Conservation (phyloP, 2,329 filamentous ascomycete species). For the Penicillium griseofulvum region DNA sequence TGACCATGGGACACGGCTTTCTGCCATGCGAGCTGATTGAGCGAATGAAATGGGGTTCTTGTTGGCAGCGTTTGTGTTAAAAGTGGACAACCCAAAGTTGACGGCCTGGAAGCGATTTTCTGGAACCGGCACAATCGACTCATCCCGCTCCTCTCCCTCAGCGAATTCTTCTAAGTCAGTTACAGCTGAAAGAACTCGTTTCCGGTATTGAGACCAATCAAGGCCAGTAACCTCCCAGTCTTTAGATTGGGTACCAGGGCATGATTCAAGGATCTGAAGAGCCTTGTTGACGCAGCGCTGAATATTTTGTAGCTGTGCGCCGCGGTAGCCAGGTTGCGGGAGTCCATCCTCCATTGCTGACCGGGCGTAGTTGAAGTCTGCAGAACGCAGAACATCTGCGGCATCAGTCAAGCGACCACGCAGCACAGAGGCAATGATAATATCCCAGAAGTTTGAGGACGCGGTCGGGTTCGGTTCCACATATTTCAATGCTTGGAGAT, state of each 20-base stretch:
- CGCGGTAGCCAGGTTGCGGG: conserved; percentile 67
- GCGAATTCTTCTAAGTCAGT: conserved; percentile 73
- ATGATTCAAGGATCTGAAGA: conserved; percentile 67
- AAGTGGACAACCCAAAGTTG: conserved; percentile 45
- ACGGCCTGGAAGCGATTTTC: conserved; percentile 48
- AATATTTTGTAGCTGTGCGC: conserved; percentile 73
- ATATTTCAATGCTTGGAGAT: conserved; percentile 63
- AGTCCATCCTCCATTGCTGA: conserved; percentile 62
- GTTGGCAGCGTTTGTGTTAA: conserved; percentile 38
- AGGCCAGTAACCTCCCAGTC: conserved; percentile 81
- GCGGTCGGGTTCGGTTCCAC: conserved; percentile 70
- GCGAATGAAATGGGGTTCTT: conserved; percentile 59
- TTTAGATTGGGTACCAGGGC: conserved; percentile 60
- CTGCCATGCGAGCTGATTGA: conserved; percentile 68
- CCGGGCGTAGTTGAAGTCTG: conserved; percentile 74
- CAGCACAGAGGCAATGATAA: conserved; percentile 69
- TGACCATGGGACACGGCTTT: conserved; percentile 83
- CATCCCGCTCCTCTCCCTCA: conserved; percentile 63
- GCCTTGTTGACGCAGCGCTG: conserved; percentile 68
- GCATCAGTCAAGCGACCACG: conserved; percentile 71
- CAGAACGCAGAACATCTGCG: conserved; percentile 66
- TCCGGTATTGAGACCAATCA: conserved; percentile 82
- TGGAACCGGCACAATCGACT: conserved; percentile 38
- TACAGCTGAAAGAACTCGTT: conserved; percentile 67
- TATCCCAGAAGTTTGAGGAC: conserved; percentile 80